phyloP scores from a whole-genome alignment of 352 stramenopile species.

The Phytopythium chamaehyphon region DNA sequence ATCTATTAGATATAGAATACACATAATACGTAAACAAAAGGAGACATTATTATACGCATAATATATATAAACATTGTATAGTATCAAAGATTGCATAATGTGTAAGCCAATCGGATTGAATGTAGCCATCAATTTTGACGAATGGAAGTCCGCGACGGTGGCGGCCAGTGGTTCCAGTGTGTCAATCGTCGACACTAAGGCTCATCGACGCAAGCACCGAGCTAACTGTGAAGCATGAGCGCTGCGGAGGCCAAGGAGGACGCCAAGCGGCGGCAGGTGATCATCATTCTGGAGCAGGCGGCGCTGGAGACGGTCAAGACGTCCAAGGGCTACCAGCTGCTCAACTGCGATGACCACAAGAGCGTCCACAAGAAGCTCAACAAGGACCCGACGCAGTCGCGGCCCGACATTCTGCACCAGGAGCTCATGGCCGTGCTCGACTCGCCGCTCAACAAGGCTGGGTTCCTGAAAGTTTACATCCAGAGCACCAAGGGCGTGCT shows the following conservation, averaged over 20 bases:
- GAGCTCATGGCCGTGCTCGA: constrained; percentile 98
- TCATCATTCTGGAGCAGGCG: constrained; percentile 98
- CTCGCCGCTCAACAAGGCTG: constrained; percentile 99
- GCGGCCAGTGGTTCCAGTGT: background rate
- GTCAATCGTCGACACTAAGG: background rate
- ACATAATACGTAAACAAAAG: no score
- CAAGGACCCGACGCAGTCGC: constrained; percentile 95
- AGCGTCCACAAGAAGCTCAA: constrained; percentile 94
- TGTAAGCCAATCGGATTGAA: no score
- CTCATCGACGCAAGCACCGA: background rate
- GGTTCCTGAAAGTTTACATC: constrained; percentile 98
- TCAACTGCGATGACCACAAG: constrained; percentile 99
- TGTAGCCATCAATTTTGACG: no score
- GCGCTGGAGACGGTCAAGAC: constrained; percentile 99
- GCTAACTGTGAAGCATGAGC: constrained; percentile 25
- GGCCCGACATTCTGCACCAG: constrained; percentile 99
- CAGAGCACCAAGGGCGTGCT: constrained; percentile 96
- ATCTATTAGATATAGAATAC: no score
- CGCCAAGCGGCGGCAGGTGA: constrained; percentile 88
- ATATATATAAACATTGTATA: no score
- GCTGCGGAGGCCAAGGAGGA: constrained; percentile 76
- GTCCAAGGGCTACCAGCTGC: constrained; percentile 97
- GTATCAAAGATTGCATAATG: no score
- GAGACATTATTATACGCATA: no score
- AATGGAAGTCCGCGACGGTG: no score